Conservation (phyloP, 2,329 filamentous ascomycete species). For the Stagonosporopsis vannaccii region DNA sequence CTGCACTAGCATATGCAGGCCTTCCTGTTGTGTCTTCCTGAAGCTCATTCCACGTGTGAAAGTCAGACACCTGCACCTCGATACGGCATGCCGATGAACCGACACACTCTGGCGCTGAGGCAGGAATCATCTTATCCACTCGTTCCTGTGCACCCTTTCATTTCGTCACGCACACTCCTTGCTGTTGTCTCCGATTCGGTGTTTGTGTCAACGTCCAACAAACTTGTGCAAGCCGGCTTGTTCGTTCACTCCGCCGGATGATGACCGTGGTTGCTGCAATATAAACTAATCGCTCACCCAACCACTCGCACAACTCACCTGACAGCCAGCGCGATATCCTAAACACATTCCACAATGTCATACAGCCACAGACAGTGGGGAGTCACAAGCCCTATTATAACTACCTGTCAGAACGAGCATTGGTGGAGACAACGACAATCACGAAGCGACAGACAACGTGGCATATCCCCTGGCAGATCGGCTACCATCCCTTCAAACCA, state of each 20-base stretch:
- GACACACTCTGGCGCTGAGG: constrained; percentile 24
- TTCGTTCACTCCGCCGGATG: constrained; percentile 13
- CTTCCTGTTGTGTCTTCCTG: constrained; percentile 33
- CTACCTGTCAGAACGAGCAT: constrained; percentile 18
- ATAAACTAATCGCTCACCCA: constrained; percentile 27
- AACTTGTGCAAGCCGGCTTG: constrained; percentile 14
- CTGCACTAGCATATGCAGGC: constrained; percentile 24
- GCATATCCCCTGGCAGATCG: constrained; percentile 3
- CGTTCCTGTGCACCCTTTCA: constrained; percentile 36
- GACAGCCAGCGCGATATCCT: constrained; percentile 8
- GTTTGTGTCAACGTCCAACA: constrained; percentile 21
- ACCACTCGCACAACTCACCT: constrained; percentile 22
- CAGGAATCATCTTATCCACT: constrained; percentile 26
- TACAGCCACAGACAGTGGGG: constrained; percentile 18
- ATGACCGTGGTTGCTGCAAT: constrained; percentile 11
- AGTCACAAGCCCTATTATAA: constrained; percentile 5
- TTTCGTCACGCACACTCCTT: constrained; percentile 32
- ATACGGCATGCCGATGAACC: constrained; percentile 27
- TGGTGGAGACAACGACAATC: constrained; percentile 21
- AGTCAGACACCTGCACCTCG: constrained; percentile 20
- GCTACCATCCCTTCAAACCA: constrained; percentile 4
- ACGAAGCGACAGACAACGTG: constrained; percentile 6
- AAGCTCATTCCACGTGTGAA: constrained; percentile 42
- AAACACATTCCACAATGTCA: constrained; percentile 25
- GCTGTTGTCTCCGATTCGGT: constrained; percentile 22